phyloP scores from a whole-genome alignment of 768 basidiomycete species.

The Cubamyces lactineus region DNA sequence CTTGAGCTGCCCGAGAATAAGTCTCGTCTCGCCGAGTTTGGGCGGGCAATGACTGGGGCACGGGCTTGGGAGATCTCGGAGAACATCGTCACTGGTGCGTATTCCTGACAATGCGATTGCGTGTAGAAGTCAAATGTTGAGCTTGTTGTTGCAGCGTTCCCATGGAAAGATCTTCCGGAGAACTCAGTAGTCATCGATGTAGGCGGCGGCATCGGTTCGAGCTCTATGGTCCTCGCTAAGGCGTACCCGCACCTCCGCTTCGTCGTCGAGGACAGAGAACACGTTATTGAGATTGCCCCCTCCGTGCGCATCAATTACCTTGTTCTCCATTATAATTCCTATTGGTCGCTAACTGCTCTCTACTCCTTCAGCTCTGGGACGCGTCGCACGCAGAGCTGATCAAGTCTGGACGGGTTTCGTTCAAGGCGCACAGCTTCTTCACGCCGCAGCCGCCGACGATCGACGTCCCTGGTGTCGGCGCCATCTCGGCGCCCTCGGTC shows the following conservation, averaged over 20 bases:
- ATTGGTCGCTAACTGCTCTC: too few species aligned
- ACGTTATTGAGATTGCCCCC: constrained; percentile 43
- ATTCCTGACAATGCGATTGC: not conserved
- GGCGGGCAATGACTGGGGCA: constrained; percentile 70
- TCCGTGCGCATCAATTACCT: constrained; percentile 1
- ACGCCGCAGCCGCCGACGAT: constrained; percentile 3
- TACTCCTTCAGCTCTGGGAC: constrained; percentile 10
- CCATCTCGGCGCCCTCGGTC: not conserved
- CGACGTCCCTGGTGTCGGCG: constrained; percentile 9
- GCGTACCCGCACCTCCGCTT: constrained; percentile 22
- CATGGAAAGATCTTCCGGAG: constrained; percentile 21
- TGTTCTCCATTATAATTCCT: not conserved
- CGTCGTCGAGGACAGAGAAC: constrained; percentile 22
- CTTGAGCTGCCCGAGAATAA: constrained; percentile 57
- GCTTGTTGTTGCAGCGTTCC: constrained; percentile 14
- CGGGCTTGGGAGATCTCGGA: constrained; percentile 34
- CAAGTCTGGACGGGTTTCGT: constrained; percentile 5
- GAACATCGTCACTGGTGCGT: constrained; percentile 9
- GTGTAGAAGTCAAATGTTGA: not conserved
- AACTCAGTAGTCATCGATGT: constrained; percentile 24
- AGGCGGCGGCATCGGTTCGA: constrained; percentile 24
- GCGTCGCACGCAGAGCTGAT: constrained; percentile 3
- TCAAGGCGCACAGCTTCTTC: constrained; percentile 18
- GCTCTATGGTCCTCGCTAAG: constrained; percentile 21
- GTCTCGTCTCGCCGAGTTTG: constrained; percentile 60